Evolutionary conservation across 768 basidiomycete species (phyloP).

Genomic region (Trametes elegans): DNA sequence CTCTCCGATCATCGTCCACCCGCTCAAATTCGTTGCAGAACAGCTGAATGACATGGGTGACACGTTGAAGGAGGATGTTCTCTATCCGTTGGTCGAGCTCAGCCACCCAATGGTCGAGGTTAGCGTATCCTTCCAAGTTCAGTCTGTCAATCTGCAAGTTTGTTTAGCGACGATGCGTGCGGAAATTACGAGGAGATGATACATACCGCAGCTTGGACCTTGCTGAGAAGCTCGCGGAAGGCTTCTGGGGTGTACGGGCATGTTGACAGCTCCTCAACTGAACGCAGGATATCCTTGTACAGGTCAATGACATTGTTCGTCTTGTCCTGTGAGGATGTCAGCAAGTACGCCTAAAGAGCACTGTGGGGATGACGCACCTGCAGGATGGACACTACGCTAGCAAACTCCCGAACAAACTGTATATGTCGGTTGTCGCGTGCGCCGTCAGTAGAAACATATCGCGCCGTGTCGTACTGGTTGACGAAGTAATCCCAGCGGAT

Average conservation of each 20-base stretch:
- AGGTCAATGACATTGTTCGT: constrained; percentile 91
- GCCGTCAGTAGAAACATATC: constrained; percentile 73
- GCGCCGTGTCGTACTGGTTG: constrained; percentile 84
- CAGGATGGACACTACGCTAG: constrained; percentile 85
- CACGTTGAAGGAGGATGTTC: constrained; percentile 67
- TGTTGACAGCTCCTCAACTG: constrained; percentile 83
- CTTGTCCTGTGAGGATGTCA: constrained; percentile 63
- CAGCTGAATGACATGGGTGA: constrained; percentile 74
- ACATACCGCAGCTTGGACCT: constrained; percentile 82
- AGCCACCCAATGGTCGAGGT: constrained; percentile 59
- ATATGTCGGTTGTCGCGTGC: constrained; percentile 86
- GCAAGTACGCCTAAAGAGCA: background rate
- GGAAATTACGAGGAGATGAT: background rate
- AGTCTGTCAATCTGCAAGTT: constrained; percentile 77
- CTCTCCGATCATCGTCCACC: constrained; percentile 67
- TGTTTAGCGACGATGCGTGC: background rate
- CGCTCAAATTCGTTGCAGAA: constrained; percentile 90
- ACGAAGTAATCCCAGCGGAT: constrained; percentile 98
- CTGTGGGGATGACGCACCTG: constrained; percentile 59
- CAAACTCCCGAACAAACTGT: constrained; percentile 93
- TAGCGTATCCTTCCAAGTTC: constrained; percentile 91
- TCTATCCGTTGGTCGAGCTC: constrained; percentile 75
- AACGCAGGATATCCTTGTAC: constrained; percentile 79
- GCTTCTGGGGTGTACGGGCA: constrained; percentile 85
- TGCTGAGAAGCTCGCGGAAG: constrained; percentile 73